Base-by-base conservation (phyloP, 306 rosid species). In the Cucumis cinereus region DNA sequence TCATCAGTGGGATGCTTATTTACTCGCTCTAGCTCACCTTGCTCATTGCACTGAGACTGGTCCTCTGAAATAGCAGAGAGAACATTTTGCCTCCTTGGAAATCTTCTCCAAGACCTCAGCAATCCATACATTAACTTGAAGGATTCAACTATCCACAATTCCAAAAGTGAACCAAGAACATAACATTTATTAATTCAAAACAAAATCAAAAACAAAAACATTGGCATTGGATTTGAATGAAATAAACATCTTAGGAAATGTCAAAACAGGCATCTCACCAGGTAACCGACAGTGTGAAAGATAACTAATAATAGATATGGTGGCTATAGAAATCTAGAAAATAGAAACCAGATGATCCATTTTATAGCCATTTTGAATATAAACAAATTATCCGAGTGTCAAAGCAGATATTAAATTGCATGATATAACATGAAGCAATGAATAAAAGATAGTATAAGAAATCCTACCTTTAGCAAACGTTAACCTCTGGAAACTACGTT, bases 61-160 rank as follows among this genome's bases (percentile, higher is more conserved):
- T 87, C 90, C 75, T 90, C 92, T 74, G 90, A 90, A 85, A 87
- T 86, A 81, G 92, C 95, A 77, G 82, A 86, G 79, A 84, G 75
- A 80, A 76, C 77, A 75, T 55, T 81, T 33, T 70, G 84, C 79
- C 83, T 84, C 80, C 83, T 84, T 38, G 64, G 87, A 77, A 82
- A 79, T 78, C 82, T 83, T 79, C 81, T 79, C 57, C 78, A 85
- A 20, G 86, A 81, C 79, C 75, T 81, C 19, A 54, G 80, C 81
- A 79, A 77, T 76, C 83, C 84, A 76, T 84, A 78, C 74, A 82
- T 76, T 82, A 79, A 83, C 47, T 62, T 82, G 84, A 82, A 79
- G 55, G 96, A 80, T 81, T 81, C 86, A 67, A 64, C 97, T 86
- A 77, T 77, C 75, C 79, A 76, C 52, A 69, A 78, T 35, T 38